Conservation (phyloP, 306 rosid genomes). For the Ochetophila trinervis region DNA sequence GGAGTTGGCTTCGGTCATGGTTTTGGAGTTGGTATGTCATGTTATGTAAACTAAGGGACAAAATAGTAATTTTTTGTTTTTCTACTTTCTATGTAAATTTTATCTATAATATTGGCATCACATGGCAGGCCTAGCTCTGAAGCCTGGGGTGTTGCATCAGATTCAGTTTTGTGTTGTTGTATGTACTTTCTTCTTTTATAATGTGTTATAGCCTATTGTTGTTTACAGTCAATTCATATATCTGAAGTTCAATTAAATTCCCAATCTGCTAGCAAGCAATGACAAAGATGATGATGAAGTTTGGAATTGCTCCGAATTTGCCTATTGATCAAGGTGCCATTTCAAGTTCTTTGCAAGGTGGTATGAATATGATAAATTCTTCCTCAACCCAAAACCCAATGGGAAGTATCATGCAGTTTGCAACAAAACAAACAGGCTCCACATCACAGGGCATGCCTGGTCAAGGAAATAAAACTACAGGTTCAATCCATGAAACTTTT, state of each 20-base stretch:
- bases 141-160: constrained; percentile 71
- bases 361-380: constrained; percentile 34
- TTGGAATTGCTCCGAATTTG: constrained; percentile 53
- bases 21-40: constrained; percentile 84
- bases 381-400: constrained; percentile 36
- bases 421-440: constrained; percentile 40
- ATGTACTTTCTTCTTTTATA: constrained; percentile 38
- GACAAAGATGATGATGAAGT: constrained; percentile 69
- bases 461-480: constrained; percentile 36
- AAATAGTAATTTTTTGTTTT: not conserved
- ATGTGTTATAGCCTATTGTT: constrained; percentile 11
- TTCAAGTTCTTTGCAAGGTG: constrained; percentile 57
- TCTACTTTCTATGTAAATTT: not conserved
- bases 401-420: constrained; percentile 46
- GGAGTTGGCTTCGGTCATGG: constrained; percentile 99
- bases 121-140: constrained; percentile 76
- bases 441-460: constrained; percentile 42
- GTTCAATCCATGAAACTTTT: constrained; percentile 41
- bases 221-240: constrained; percentile 19
- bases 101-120: constrained; percentile 11
- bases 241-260: constrained; percentile 18
- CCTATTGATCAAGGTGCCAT: constrained; percentile 50
- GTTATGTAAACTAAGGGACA: constrained; percentile 1
- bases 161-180: constrained; percentile 62
- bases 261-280: constrained; percentile 50